Evolutionary conservation across 1,284 basidiomycete genomes (phyloP).

Genomic region (Papiliotrema terrestris): DNA sequence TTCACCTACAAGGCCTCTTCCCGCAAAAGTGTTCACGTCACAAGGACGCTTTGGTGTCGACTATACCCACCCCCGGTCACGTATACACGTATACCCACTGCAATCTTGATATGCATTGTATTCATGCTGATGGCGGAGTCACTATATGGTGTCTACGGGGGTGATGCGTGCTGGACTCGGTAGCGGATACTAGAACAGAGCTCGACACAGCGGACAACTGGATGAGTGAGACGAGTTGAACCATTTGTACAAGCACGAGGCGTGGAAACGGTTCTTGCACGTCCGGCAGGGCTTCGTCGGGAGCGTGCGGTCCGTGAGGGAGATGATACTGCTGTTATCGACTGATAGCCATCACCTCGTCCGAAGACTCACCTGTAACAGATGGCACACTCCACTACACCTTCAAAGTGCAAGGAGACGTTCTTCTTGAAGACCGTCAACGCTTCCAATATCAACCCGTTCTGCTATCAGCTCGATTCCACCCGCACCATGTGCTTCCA

Average conservation of each 20-base stretch:
- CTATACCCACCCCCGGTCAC: no score
- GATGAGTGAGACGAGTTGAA: slow-evolving; percentile 81
- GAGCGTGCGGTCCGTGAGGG: slow-evolving; percentile 79
- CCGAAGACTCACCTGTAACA: slow-evolving; percentile 72
- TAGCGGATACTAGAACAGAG: slow-evolving; percentile 48
- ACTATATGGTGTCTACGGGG: no score
- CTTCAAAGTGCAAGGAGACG: slow-evolving; percentile 84
- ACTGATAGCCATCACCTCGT: not conserved
- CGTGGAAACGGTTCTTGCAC: slow-evolving; percentile 94
- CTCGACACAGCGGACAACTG: slow-evolving; percentile 84
- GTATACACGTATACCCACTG: no score
- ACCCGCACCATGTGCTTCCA: not conserved
- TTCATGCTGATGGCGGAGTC: no score
- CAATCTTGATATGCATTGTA: no score
- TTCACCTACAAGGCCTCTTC: no score
- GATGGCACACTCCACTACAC: slow-evolving; percentile 89
- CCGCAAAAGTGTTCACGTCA: no score
- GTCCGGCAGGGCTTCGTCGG: slow-evolving; percentile 92
- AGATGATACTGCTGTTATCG: slow-evolving; percentile 71
- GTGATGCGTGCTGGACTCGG: no score
- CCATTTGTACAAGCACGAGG: slow-evolving; percentile 92
- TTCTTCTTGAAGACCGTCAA: slow-evolving; percentile 94
- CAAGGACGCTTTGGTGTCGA: no score
- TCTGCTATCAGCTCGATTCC: slow-evolving; percentile 53
- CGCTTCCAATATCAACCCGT: slow-evolving; percentile 87